Evolutionary conservation across 73 alveolate genomes (phyloP).

Genomic region (Tetrahymena elliotti): DNA sequence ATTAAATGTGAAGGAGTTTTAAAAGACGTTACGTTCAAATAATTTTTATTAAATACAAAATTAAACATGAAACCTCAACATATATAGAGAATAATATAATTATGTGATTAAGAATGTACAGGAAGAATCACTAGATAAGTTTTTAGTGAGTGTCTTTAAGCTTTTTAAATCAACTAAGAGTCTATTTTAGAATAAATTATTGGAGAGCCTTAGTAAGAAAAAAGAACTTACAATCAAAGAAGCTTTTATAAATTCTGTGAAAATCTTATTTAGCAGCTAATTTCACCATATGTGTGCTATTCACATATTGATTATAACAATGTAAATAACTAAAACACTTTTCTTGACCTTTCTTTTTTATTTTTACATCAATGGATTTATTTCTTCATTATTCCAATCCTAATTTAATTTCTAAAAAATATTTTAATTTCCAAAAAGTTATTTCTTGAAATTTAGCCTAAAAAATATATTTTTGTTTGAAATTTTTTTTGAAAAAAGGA

Average conservation of each 20-base stretch:
- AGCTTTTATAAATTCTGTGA: not conserved
- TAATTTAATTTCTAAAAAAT: too few relatives aligned
- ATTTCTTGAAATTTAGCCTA: not conserved
- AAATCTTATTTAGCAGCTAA: not conserved
- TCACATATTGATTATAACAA: not conserved
- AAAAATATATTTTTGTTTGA: too few relatives aligned
- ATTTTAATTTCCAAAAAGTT: not conserved
- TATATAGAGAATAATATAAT: not conserved
- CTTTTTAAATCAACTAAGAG: not conserved
- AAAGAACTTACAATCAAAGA: not conserved
- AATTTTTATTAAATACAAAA: not conserved
- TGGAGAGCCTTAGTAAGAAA: not conserved
- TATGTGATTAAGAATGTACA: not conserved
- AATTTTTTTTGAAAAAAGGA: not conserved
- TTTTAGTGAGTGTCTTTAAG: not conserved
- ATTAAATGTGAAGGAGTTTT: not conserved
- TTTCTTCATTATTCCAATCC: too few relatives aligned
- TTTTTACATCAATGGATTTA: not conserved
- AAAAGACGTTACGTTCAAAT: not conserved
- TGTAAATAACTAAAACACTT: not conserved
- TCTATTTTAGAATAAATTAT: not conserved
- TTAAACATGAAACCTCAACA: not conserved
- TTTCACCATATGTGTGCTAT: not conserved
- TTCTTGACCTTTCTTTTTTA: not conserved
- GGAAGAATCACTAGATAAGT: not conserved